These are phyloP conservation scores for Pseudogymnoascus sp. DNA, from an alignment of 2,329 filamentous ascomycete genomes.

Conservation along the genomic window DNA sequence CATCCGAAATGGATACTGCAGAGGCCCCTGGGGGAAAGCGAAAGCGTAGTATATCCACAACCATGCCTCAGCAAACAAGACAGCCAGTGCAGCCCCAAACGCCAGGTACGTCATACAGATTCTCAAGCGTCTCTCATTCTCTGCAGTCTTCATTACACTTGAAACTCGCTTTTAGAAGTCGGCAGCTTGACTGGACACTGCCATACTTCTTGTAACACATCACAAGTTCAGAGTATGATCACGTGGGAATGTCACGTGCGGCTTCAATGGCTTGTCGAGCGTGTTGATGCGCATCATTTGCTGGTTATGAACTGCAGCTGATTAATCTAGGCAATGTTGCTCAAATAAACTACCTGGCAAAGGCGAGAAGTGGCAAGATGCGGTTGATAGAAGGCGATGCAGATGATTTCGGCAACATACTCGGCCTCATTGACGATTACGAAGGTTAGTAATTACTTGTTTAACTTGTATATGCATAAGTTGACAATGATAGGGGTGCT, in stretches of 20 bases:
- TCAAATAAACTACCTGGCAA: constrained; percentile 47
- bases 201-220: constrained; percentile 3
- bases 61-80: constrained; percentile 5
- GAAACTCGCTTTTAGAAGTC: background rate
- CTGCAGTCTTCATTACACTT: background rate
- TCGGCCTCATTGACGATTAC: constrained; percentile 68
- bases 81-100: background rate
- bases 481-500: constrained; percentile 51
- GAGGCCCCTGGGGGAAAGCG: background rate
- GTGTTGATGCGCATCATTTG: background rate
- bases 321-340: constrained; percentile 22
- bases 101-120: background rate
- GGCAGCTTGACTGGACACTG: background rate
- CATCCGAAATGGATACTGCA: background rate
- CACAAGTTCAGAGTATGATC: background rate
- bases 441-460: constrained; percentile 42
- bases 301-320: background rate
- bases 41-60: constrained; percentile 4
- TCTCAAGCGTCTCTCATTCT: background rate
- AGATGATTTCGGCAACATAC: constrained; percentile 65
- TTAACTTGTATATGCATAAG: background rate
- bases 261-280: background rate
- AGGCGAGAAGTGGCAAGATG: constrained; percentile 36
- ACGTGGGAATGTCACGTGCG: background rate
- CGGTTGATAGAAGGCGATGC: constrained; percentile 44